Evolutionary conservation across 371 early-diverging fungal species (phyloP), one percentile per base, ranked within the genome.

Genomic region (Capillidium rhysosporum): DNA sequence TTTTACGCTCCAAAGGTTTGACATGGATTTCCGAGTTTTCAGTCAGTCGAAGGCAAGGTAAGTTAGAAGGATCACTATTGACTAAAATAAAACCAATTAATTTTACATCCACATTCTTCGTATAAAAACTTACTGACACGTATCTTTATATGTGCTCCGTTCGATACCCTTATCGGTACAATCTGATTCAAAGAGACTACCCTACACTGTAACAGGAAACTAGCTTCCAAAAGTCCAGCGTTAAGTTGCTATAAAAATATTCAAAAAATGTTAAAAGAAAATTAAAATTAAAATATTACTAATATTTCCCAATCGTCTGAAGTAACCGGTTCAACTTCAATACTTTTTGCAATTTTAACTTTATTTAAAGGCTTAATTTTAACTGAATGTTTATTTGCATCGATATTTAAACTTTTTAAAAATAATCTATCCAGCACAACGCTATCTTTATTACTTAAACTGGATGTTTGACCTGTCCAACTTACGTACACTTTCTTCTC

Each of bases 301-400:
- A 90, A 48, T 39, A 88, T 83, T 59, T 90, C 88, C 88, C 88
- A 90, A 60, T 90, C 91, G 49, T 88, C 87, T 46, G 71, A 75
- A 0, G 83, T 72, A 53, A 71, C 60, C 2, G 90, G 90, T 41
- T 82, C 86, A 1, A 87, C 85, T 56, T 79, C 65, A 0, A 89
- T 82, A 3, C 79, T 69, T 7, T 65, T 56, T 7, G 80, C 82
- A 8, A 18, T 51, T 10, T n/a, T 18, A 10, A 21, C 51, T 30
- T 51, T 29, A 20, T 4, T n/a, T 18, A 18, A 18, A n/a, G 18
- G 20, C 34, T 31, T 34, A 21, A 51, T 34, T 23, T 29, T 29
- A 23, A 51, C 51, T 38, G 3, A 14, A 23, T 51, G 14, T 2
- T 29, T 51, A 4, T 23, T 9, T 30, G 38, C 16, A n/a, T n/a